phyloP scores from a whole-genome alignment of 768 basidiomycete genomes.

The Kockovaella imperatae region DNA sequence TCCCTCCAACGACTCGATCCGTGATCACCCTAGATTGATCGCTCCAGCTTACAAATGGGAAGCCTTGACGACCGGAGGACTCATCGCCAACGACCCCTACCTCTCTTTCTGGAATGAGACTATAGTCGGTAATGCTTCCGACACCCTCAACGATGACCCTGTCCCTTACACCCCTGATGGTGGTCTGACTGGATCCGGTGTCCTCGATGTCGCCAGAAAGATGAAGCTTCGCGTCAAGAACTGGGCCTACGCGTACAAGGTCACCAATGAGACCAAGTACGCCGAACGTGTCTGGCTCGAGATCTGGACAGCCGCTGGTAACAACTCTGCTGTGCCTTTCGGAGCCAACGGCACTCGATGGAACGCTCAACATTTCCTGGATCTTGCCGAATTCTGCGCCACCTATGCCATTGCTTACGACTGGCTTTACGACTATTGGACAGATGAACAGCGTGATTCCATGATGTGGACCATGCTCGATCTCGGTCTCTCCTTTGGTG shows the following conservation, averaged over 20 bases:
- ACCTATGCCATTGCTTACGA: slow-evolving; percentile 92
- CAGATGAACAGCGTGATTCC: slow-evolving; percentile 58
- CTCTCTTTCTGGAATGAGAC: slow-evolving; percentile 79
- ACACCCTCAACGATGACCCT: slow-evolving; percentile 49
- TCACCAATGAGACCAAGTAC: slow-evolving; percentile 89
- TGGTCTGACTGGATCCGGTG: slow-evolving; percentile 60
- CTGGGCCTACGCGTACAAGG: slow-evolving; percentile 78
- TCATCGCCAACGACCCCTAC: slow-evolving; percentile 79
- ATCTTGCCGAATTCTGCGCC: slow-evolving; percentile 68
- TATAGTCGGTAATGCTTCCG: slow-evolving; percentile 74
- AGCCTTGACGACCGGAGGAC: slow-evolving; percentile 54
- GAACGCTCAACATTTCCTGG: slow-evolving; percentile 88
- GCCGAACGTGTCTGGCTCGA: slow-evolving; percentile 77
- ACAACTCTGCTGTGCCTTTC: slow-evolving; percentile 55
- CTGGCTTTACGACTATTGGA: slow-evolving; percentile 86
- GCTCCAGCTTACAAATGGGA: slow-evolving; percentile 89
- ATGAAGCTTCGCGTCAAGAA: slow-evolving; percentile 88
- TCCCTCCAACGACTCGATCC: slow-evolving; percentile 59
- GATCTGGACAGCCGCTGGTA: slow-evolving; percentile 68
- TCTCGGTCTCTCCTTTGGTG: slow-evolving; percentile 67
- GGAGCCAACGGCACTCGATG: slow-evolving; percentile 61
- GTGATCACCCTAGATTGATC: slow-evolving; percentile 81
- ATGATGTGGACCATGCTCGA: slow-evolving; percentile 67
- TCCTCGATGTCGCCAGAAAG: slow-evolving; percentile 80
- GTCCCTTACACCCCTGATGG: slow-evolving; percentile 73